Conservation (phyloP, 352 stramenopile species). For the Phytophthora sojae region DNA sequence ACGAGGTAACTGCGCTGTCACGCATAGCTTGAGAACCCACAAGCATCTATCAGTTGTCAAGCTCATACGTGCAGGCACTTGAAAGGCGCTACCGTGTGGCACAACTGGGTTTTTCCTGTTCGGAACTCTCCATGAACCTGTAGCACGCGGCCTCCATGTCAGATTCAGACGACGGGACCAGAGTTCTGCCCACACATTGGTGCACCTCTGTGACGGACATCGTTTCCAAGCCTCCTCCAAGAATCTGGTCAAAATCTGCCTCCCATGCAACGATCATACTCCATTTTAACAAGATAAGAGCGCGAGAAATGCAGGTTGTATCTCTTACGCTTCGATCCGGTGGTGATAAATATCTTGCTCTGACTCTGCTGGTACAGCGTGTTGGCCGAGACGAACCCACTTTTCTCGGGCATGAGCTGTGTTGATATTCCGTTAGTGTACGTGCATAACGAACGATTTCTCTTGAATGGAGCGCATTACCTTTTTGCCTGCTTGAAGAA, state of each 20-base stretch:
- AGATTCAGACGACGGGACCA: too few relatives aligned
- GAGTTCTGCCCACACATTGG: too few relatives aligned
- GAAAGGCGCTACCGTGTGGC: conserved; percentile 77
- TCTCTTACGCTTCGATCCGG: conserved; percentile 68
- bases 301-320: background rate
- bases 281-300: background rate
- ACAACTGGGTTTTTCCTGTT: conserved; percentile 95
- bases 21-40: conserved; percentile 54
- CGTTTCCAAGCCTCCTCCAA: conserved; percentile 90
- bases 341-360: conserved; percentile 82
- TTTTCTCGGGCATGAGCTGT: conserved; percentile 78
- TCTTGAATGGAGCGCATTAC: conserved; percentile 29
- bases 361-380: conserved; percentile 75
- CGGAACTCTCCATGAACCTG: conserved; percentile 94
- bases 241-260: conserved; percentile 84
- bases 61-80: background rate
- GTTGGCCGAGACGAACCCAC: conserved; percentile 76
- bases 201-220: conserved; percentile 75
- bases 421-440: background rate
- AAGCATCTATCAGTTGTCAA: background rate
- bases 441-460: background rate
- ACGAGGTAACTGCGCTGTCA: conserved; percentile 85
- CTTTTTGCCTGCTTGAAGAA: conserved; percentile 81
- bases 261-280: background rate
- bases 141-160: background rate